Base-by-base conservation (phyloP, 208 protist genomes). In the Wallacemonas sp. region DNA sequence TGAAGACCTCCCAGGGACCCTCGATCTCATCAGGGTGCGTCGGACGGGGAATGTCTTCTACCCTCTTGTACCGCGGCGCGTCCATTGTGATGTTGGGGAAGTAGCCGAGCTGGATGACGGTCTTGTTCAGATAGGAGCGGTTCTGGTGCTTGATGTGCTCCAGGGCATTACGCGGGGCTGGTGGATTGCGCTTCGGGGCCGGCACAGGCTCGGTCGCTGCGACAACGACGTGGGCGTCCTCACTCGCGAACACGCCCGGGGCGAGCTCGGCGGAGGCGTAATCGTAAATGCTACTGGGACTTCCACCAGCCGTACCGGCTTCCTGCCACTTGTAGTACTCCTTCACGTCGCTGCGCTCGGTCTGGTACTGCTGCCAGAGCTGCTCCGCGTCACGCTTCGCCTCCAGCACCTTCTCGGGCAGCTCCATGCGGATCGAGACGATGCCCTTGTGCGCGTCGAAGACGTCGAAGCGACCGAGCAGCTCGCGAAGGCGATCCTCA, bases 11-110 rank as follows among this genome's bases (percentile, higher is more conserved):
- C 89, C 92, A 96, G 17, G 88, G 92, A 0, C 92, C 92, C 36
- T 89, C 85, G 47, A 96, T 95, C 56, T 96, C 92, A 55, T 96
- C 92, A 1, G 92, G 88, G 77, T 96, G 92, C 33, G 65, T 79
- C 11, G 92, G 92, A 3, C 92, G 86, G 16, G 85, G 82, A 19
- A 93, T 63, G 17, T 82, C 82, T n/a, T 79, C 75, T 17, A 57
- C 72, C 0, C 21, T 61, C 16, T 47, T 55, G 57, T 78, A 85
- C 17, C 67, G 74, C 54, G 92, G 80, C 8, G 80, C 48, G 14
- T 61, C 11, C 23, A 65, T 24, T 3, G 88, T 92, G 16, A 92
- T 80, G 61, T 93, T 94, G 2, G 92, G 92, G 61, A 94, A 96
- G 64, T 96, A 85, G 14, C 80, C 81, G 23, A 94, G 76, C 65